Conservation (phyloP, 768 basidiomycete genomes). For the Boletus sp. region DNA sequence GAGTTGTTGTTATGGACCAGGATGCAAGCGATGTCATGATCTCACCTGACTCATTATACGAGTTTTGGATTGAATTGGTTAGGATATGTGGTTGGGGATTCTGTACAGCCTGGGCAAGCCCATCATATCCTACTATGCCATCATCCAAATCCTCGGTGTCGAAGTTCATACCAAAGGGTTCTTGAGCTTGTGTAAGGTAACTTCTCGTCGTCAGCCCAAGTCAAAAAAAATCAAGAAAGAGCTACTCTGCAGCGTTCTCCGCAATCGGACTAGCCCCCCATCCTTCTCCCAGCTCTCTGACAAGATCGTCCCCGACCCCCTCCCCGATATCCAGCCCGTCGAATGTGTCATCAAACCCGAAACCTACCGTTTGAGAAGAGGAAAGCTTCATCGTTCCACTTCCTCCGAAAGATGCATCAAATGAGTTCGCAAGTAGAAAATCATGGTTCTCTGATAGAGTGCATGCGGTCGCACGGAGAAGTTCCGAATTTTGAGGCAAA, state of each 20-base stretch:
- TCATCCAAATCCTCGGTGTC: slow-evolving; percentile 26
- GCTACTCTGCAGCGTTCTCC: slow-evolving; percentile 16
- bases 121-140: slow-evolving; percentile 13
- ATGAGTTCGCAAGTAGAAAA: slow-evolving; percentile 62
- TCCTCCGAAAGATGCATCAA: slow-evolving; percentile 57
- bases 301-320: slow-evolving; percentile 71
- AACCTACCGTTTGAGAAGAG: slow-evolving; percentile 55
- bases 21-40: not conserved
- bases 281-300: slow-evolving; percentile 68
- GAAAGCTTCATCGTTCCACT: slow-evolving; percentile 38
- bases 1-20: not conserved
- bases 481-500: slow-evolving; percentile 37
- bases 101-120: not conserved
- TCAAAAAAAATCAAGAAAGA: not conserved
- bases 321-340: slow-evolving; percentile 59
- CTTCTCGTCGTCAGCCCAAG: slow-evolving; percentile 15
- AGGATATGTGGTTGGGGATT: not conserved
- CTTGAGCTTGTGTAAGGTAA: slow-evolving; percentile 18
- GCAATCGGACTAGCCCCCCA: slow-evolving; percentile 45
- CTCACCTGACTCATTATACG: slow-evolving; percentile 7
- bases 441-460: slow-evolving; percentile 74
- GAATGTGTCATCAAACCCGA: slow-evolving; percentile 53
- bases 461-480: slow-evolving; percentile 50
- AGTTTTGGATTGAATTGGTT: not conserved
- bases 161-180: slow-evolving; percentile 14